A percentile compares a stretch with the other conserved stretches of the same genome.
phyloP scores from a whole-genome alignment of 371 early-diverging fungal species.

The Mucor irregularis region DNA sequence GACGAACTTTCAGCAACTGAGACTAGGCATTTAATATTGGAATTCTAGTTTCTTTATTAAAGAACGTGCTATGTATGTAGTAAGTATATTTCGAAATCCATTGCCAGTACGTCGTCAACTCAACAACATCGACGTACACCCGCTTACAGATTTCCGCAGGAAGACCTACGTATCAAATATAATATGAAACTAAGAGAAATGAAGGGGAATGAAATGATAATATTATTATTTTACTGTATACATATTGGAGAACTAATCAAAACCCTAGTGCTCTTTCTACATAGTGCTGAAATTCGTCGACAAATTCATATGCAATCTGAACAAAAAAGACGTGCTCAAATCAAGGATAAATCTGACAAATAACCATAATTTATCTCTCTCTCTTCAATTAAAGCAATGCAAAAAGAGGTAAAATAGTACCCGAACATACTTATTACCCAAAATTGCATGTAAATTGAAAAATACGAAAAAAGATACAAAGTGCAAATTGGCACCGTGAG shows the following conservation, averaged over 20 bases:
- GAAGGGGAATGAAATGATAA: too few species aligned
- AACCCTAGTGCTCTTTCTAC: too few species aligned
- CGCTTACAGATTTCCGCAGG: conserved; percentile 2
- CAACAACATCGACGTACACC: neutral
- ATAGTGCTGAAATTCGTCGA: conserved; percentile 34
- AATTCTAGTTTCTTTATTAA: conserved; percentile 9
- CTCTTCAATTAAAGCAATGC: conserved; percentile 14
- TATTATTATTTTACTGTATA: too few species aligned
- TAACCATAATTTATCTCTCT: conserved; percentile 6
- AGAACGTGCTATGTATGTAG: neutral
- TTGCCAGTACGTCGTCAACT: neutral
- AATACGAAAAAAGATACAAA: too few species aligned
- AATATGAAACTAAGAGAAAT: too few species aligned
- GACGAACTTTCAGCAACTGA: neutral
- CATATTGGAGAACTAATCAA: too few species aligned
- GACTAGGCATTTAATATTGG: conserved; percentile 11
- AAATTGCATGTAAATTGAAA: too few species aligned
- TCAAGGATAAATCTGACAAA: conserved; percentile 49
- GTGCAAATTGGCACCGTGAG: too few species aligned
- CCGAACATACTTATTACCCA: conserved; percentile 10
- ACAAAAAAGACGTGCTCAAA: conserved; percentile 48
- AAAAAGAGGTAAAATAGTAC: conserved; percentile 9
- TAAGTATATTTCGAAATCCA: neutral
- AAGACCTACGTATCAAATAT: too few species aligned
- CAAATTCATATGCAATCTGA: conserved; percentile 51